phyloP scores from a whole-genome alignment of 2,329 filamentous ascomycete genomes.

The Clarireedia homoeocarpa region DNA sequence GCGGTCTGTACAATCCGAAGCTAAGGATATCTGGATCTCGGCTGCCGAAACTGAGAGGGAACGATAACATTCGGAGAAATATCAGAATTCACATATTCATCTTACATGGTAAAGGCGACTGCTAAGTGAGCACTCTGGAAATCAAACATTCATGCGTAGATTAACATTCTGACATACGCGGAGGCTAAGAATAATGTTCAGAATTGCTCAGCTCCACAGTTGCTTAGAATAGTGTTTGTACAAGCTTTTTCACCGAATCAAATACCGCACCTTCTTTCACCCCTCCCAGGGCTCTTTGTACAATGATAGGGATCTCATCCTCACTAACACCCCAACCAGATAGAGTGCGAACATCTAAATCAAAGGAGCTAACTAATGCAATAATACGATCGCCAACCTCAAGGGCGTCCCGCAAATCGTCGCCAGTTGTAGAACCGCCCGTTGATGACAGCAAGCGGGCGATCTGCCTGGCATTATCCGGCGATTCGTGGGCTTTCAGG shows the following conservation, averaged over 20 bases:
- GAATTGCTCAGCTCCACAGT: no score
- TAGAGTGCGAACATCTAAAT: background rate
- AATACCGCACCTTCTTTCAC: background rate
- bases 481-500: slow-evolving; percentile 1
- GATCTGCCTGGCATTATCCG: background rate
- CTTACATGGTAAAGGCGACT: no score
- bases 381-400: slow-evolving; percentile 1
- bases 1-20: no score
- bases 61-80: no score
- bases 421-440: background rate
- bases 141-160: no score
- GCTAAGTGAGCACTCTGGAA: no score
- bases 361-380: background rate
- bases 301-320: background rate
- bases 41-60: no score
- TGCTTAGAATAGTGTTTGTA: background rate
- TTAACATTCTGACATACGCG: no score
- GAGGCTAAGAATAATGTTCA: no score
- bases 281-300: background rate
- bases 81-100: no score
- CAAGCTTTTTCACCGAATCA: background rate
- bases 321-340: background rate
- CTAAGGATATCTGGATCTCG: no score
- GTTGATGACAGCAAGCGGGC: background rate
- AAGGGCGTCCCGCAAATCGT: slow-evolving; percentile 3